Evolutionary conservation across 2,329 filamentous ascomycete genomes (phyloP).

Genomic region (Arthroderma sp.): DNA sequence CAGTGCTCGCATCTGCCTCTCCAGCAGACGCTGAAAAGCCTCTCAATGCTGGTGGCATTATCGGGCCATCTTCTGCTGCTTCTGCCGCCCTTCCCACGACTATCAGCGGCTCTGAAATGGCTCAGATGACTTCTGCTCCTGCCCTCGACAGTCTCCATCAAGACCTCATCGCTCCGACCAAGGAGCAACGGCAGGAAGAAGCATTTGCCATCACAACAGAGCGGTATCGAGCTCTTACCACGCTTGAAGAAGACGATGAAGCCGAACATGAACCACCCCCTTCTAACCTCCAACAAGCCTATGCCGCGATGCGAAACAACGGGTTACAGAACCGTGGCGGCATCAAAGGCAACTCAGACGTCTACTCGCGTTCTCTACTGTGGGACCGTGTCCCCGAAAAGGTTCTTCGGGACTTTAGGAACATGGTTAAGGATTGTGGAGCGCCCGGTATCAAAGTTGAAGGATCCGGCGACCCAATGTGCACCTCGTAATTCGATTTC

Average conservation of each 20-base stretch:
- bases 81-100: constrained; percentile 18
- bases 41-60: constrained; percentile 23
- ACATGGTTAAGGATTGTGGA: constrained; percentile 69
- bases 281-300: constrained; percentile 44
- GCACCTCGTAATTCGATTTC: constrained; percentile 2
- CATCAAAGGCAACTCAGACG: constrained; percentile 55
- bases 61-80: constrained; percentile 14
- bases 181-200: constrained; percentile 78
- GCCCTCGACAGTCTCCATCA: constrained; percentile 52
- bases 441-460: constrained; percentile 22
- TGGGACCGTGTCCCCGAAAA: constrained; percentile 91
- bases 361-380: constrained; percentile 82
- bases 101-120: constrained; percentile 27
- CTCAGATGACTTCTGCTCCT: constrained; percentile 23
- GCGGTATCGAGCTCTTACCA: constrained; percentile 77
- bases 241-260: constrained; percentile 42
- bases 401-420: constrained; percentile 82
- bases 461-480: constrained; percentile 9
- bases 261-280: constrained; percentile 26
- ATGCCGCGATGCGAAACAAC: constrained; percentile 61
- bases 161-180: constrained; percentile 58
- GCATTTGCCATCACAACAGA: constrained; percentile 73
- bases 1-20: constrained; percentile 29
- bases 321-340: constrained; percentile 47
- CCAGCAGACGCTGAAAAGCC: constrained; percentile 39